Evolutionary conservation across 305 asterid species (phyloP).

Genomic region (Solanum chacoense): DNA sequence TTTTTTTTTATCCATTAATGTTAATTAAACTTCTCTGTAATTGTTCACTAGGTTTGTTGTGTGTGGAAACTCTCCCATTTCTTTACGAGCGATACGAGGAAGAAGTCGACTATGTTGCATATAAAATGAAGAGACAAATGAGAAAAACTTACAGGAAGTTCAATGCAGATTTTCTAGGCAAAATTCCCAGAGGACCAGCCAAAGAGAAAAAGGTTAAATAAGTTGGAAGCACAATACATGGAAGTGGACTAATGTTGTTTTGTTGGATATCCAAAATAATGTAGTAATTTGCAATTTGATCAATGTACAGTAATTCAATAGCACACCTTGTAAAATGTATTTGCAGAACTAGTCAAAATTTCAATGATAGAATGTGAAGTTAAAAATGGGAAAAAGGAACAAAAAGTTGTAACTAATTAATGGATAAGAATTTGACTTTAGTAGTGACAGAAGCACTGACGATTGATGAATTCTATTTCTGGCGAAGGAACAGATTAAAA

Average conservation of each 20-base stretch:
- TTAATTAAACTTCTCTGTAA: background rate
- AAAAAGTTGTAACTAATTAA: background rate
- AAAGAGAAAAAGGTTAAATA: conserved; percentile 13
- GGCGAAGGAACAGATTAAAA: background rate
- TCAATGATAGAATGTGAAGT: background rate
- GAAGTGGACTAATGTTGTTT: background rate
- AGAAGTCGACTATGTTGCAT: conserved; percentile 35
- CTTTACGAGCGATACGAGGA: conserved; percentile 41
- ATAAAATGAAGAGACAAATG: conserved; percentile 11
- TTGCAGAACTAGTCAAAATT: background rate
- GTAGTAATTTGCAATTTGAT: background rate
- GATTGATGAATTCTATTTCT: background rate
- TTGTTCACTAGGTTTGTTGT: conserved; percentile 26
- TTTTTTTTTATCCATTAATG: background rate
- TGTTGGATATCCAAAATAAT: background rate
- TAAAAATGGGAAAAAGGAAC: background rate
- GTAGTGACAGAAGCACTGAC: background rate
- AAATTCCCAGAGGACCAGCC: conserved; percentile 34
- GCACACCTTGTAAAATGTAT: background rate
- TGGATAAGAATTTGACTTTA: background rate
- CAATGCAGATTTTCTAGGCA: conserved; percentile 24
- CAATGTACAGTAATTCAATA: background rate
- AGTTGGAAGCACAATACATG: background rate
- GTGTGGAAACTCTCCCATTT: conserved; percentile 40
- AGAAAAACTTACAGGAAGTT: conserved; percentile 22